Percentiles rank a stretch among this genome's conserved stretches.
phyloP scores from a whole-genome alignment of 441 rosid species.

The Metrosideros polymorpha region DNA sequence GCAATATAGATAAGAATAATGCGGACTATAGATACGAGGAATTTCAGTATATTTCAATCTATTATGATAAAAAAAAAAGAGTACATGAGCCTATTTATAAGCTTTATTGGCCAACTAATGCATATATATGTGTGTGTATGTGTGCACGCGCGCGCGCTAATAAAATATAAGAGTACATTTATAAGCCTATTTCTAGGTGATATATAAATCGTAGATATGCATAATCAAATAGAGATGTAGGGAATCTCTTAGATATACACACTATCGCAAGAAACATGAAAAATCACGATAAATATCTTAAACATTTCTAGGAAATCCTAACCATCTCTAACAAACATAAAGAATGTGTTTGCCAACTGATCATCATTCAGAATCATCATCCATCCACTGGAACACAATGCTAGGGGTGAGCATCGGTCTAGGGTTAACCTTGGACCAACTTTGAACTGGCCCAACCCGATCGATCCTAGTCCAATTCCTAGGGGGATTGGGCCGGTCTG shows the following conservation, averaged over 20 bases:
- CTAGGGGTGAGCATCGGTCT: too few species aligned
- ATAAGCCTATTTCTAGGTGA: neutral
- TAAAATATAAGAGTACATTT: neutral
- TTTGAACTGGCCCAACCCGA: too few species aligned
- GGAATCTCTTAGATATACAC: neutral
- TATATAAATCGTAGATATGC: neutral
- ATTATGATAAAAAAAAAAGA: too few species aligned
- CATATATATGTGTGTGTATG: too few species aligned
- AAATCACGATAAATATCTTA: neutral
- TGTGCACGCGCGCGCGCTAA: too few species aligned
- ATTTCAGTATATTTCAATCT: neutral
- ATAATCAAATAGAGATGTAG: neutral
- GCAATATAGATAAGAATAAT: neutral
- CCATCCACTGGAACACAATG: neutral
- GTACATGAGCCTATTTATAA: neutral
- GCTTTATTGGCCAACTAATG: too few species aligned
- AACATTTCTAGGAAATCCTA: neutral
- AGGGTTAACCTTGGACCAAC: too few species aligned
- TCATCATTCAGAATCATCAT: neutral
- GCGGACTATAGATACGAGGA: fast-evolving
- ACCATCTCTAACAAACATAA: neutral
- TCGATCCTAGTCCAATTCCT: too few species aligned
- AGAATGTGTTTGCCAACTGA: neutral
- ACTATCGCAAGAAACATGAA: neutral
- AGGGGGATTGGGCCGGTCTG: too few species aligned